Conservation (phyloP, 768 basidiomycete genomes). For the Termitomyces sp. region DNA sequence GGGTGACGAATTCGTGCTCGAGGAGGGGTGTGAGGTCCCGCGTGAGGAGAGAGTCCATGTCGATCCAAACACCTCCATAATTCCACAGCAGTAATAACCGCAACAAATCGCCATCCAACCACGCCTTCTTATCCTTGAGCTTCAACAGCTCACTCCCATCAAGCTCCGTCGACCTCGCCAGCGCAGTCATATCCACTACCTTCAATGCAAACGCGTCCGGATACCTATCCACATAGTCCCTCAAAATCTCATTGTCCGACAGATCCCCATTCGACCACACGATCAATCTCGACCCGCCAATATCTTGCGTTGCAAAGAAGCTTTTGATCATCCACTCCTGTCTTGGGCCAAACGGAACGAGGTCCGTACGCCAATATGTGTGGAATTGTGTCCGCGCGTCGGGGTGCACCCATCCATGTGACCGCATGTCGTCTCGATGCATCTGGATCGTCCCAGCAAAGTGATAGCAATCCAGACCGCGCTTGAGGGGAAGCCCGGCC, state of each 20-base stretch:
- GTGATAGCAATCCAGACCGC: constrained; percentile 89
- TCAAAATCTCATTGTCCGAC: constrained; percentile 47
- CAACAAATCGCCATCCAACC: constrained; percentile 95
- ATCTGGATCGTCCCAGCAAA: constrained; percentile 77
- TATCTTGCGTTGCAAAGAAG: constrained; percentile 88
- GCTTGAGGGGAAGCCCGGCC: constrained; percentile 69
- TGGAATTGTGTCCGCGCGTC: constrained; percentile 67
- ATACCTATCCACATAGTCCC: constrained; percentile 51
- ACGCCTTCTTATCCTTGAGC: constrained; percentile 72
- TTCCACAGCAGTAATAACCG: constrained; percentile 84
- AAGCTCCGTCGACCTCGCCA: constrained; percentile 76
- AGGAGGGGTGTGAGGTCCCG: constrained; percentile 80
- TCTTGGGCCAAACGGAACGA: constrained; percentile 71
- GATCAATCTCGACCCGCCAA: constrained; percentile 55
- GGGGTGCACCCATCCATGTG: constrained; percentile 19
- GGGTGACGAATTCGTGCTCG: constrained; percentile 95
- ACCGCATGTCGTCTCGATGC: constrained; percentile 12
- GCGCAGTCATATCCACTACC: constrained; percentile 54
- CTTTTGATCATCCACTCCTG: constrained; percentile 92
- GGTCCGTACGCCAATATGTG: constrained; percentile 92
- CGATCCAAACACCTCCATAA: constrained; percentile 92
- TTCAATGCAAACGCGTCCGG: constrained; percentile 69
- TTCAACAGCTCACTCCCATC: constrained; percentile 56
- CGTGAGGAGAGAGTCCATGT: constrained; percentile 94
- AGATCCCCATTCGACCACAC: constrained; percentile 92